phyloP scores from a whole-genome alignment of 768 basidiomycete genomes.

The Mycena filopes region DNA sequence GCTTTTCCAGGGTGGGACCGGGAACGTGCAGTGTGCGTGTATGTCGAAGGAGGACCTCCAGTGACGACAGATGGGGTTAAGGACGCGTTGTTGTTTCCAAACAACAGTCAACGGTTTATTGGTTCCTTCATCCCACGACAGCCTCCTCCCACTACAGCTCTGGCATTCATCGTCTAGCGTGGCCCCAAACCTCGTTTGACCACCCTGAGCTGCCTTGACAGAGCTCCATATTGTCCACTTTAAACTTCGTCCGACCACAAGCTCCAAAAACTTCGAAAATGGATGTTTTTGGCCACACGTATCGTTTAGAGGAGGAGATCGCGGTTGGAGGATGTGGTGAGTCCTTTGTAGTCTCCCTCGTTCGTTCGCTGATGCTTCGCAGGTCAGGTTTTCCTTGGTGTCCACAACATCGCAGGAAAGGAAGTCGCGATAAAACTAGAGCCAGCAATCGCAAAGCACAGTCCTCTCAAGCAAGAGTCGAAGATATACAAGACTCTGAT shows the following conservation, averaged over 20 bases:
- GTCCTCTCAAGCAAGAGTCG: conserved; percentile 87
- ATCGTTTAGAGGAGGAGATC: conserved; percentile 82
- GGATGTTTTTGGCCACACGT: conserved; percentile 76
- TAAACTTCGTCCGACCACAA: no score
- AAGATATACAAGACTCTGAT: conserved; percentile 93
- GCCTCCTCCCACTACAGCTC: no score
- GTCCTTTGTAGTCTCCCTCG: conserved; percentile 31
- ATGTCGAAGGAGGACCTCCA: conserved; percentile 8
- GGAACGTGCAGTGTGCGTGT: conserved; percentile 13
- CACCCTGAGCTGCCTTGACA: no score
- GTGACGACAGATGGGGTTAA: conserved; percentile 11
- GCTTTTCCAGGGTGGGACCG: not conserved
- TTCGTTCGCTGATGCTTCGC: conserved; percentile 26
- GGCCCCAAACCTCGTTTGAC: no score
- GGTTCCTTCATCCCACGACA: no score
- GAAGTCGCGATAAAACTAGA: conserved; percentile 89
- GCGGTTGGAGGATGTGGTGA: conserved; percentile 83
- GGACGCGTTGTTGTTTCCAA: conserved; percentile 13
- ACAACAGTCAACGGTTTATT: no score
- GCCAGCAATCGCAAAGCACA: conserved; percentile 65
- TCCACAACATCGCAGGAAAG: conserved; percentile 84
- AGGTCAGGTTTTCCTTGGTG: conserved; percentile 84
- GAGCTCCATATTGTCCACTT: no score
- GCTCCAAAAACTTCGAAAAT: no score
- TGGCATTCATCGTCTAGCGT: no score